Conservation (phyloP, 2,329 filamentous ascomycete genomes). For the Aspergillus novoparasiticus region DNA sequence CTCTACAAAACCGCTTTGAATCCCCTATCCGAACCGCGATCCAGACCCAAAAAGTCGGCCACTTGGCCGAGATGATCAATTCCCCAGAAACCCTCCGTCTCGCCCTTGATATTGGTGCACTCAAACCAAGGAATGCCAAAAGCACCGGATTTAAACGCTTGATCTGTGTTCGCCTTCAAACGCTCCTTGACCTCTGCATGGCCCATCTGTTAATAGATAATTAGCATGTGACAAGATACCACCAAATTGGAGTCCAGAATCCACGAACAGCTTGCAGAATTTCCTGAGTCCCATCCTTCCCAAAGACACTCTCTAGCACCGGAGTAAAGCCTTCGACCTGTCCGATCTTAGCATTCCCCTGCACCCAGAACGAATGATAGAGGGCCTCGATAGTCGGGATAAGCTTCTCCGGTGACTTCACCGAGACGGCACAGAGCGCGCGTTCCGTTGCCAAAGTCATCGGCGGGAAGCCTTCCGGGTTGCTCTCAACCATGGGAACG, state of each 20-base stretch:
- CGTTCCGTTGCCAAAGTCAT: conserved; percentile 56
- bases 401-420: conserved; percentile 47
- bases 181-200: conserved; percentile 49
- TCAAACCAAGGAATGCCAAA: conserved; percentile 65
- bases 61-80: conserved; percentile 63
- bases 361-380: conserved; percentile 56
- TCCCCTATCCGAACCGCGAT: conserved; percentile 35
- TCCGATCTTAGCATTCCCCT: conserved; percentile 47
- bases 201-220: conserved; percentile 19
- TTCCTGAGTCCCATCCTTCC: conserved; percentile 45
- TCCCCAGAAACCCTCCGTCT: conserved; percentile 61
- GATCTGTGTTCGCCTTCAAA: conserved; percentile 54
- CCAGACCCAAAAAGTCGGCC: conserved; percentile 55
- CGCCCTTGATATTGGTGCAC: conserved; percentile 57
- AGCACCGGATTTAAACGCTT: conserved; percentile 55
- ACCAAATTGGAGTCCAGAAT: background rate
- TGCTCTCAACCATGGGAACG: conserved; percentile 52
- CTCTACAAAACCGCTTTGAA: conserved; percentile 32
- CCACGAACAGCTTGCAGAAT: conserved; percentile 45
- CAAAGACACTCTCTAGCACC: conserved; percentile 50
- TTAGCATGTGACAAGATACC: background rate
- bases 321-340: conserved; percentile 48
- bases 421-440: conserved; percentile 52
- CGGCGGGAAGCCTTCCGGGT: conserved; percentile 57
- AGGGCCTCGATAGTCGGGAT: conserved; percentile 47